Evolutionary conservation across 2,329 filamentous ascomycete genomes (phyloP), one percentile per base, ranked within the genome.

Genomic region (Phyllosticta capitalensis): DNA sequence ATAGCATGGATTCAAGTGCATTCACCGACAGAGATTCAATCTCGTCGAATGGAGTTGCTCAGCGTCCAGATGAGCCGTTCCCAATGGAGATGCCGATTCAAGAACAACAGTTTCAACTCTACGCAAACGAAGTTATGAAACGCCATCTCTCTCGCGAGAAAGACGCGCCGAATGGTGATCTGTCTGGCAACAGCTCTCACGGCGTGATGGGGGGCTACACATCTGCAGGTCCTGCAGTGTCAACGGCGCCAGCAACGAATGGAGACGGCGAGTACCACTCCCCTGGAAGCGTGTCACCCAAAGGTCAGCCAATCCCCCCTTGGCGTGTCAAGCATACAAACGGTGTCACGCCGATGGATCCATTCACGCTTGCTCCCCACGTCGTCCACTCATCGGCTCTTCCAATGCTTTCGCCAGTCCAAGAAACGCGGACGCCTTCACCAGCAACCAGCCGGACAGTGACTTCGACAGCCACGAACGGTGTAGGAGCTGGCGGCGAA

Each of bases 391-490:
- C 71, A 5, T 71, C 72, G 30, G 70, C 80, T 79, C 62, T 79
- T 26, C 77, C 81, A 79, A 63, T 79, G 21, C 77, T 92, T 1
- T 91, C 88, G 0, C 88, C 88, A 0, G 88, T 91, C 0, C 87
- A 87, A 58, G 88, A 91, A 73, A 81, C 82, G 5, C 79, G 81
- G n/a, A 87, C 85, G 0, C 86, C 87, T 2, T 89, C 88, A 1
- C 87, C 88, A 1, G 87, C 80, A 2, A 76, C 80, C 12, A 75
- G 76, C 59, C 79, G 85, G 58, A 84, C 79, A 54, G 74, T 79
- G 7, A 12, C 71, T 19, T 56, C 64, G 5, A 54, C 49, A 12
- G 21, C 53, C 5, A 62, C 54, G 33, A 73, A 71, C 67, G 69
- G 59, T 9, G 30, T 48, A 3, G 6, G n/a, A 9, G 14, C 21